A percentile compares a stretch with the other conserved stretches of the same genome.
Conservation (phyloP, 805 yeast genomes). For the Ogataea minuta region DNA sequence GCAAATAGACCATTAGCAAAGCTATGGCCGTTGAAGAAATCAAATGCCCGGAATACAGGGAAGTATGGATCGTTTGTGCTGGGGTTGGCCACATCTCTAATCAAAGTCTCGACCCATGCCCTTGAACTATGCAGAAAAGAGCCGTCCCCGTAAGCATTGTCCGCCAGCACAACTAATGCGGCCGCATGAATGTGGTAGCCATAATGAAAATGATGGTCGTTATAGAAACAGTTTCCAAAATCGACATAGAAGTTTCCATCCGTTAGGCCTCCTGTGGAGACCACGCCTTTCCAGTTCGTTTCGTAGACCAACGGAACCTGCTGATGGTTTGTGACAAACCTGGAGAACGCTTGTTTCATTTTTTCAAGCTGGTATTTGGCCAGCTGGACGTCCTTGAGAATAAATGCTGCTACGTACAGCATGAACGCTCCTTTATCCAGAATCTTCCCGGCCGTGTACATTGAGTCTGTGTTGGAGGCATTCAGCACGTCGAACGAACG, state of each 20-base stretch:
- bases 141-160: slow-evolving; percentile 46
- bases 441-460: slow-evolving; percentile 87
- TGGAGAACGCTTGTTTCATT: slow-evolving; percentile 64
- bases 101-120: slow-evolving; percentile 57
- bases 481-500: slow-evolving; percentile 50
- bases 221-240: slow-evolving; percentile 74
- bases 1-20: slow-evolving; percentile 71
- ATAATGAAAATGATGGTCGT: slow-evolving; percentile 87
- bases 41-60: slow-evolving; percentile 66
- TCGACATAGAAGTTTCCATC: slow-evolving; percentile 41
- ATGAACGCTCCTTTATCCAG: slow-evolving; percentile 90
- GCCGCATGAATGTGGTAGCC: slow-evolving; percentile 85
- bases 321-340: slow-evolving; percentile 71
- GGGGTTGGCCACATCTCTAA: slow-evolving; percentile 71
- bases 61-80: slow-evolving; percentile 48
- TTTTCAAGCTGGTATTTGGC: slow-evolving; percentile 52
- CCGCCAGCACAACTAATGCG: slow-evolving; percentile 70
- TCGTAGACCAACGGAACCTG: slow-evolving; percentile 76
- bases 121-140: slow-evolving; percentile 47
- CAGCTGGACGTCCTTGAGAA: slow-evolving; percentile 54
- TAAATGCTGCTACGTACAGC: slow-evolving; percentile 65
- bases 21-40: slow-evolving; percentile 72
- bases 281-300: slow-evolving; percentile 71
- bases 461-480: slow-evolving; percentile 71
- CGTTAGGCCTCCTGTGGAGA: slow-evolving; percentile 57